Conservation (phyloP, 768 basidiomycete genomes). For the Phallus indusiatus region DNA sequence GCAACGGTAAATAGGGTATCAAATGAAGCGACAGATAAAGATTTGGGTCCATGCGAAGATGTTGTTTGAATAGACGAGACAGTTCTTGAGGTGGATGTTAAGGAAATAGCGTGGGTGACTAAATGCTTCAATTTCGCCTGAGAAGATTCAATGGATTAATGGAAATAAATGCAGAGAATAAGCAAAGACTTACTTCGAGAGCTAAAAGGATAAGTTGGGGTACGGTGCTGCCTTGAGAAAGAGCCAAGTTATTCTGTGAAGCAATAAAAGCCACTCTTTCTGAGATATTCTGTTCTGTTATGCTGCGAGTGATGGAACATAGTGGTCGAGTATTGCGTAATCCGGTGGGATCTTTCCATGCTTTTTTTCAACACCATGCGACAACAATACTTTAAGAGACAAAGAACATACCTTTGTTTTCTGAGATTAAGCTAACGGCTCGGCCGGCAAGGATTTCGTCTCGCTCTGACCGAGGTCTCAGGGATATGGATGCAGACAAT, state of each 20-base stretch:
- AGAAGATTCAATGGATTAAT: not conserved
- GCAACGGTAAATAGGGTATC: conserved; percentile 70
- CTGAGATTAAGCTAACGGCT: conserved; percentile 52
- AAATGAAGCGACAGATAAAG: conserved; percentile 62
- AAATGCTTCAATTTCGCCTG: conserved; percentile 80
- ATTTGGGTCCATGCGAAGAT: conserved; percentile 25
- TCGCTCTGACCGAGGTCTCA: conserved; percentile 34
- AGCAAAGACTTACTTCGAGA: conserved; percentile 47
- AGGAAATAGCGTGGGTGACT: conserved; percentile 67
- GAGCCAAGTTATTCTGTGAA: conserved; percentile 60
- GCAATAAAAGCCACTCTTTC: conserved; percentile 77
- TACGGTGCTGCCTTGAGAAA: conserved; percentile 48
- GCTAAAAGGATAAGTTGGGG: conserved; percentile 66
- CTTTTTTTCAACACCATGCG: no score
- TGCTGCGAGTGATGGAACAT: conserved; percentile 62
- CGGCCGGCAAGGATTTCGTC: conserved; percentile 69
- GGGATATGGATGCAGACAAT: conserved; percentile 31
- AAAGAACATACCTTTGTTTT: conserved; percentile 48
- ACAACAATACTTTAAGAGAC: no score
- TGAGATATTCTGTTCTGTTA: conserved; percentile 65
- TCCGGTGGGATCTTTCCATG: conserved; percentile 50
- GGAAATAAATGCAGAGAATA: not conserved
- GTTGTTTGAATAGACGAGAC: conserved; percentile 68
- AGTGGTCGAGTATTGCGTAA: conserved; percentile 63
- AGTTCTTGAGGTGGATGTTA: conserved; percentile 67